Evolutionary conservation across 352 stramenopile genomes (phyloP).

Genomic region (Phytophthora europaea): DNA sequence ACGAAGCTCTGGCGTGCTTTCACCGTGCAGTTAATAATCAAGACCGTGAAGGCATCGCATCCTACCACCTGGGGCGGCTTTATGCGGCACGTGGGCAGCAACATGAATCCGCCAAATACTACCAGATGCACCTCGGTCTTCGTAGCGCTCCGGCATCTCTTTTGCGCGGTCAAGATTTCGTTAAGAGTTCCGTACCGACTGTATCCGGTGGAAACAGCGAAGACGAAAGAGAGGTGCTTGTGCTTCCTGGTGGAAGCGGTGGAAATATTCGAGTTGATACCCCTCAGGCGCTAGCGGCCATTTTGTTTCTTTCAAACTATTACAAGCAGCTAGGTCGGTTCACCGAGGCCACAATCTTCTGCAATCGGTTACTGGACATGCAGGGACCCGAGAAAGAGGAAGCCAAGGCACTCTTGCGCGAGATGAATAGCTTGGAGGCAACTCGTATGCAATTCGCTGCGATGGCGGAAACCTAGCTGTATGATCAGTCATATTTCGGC

Average conservation of each 20-base stretch:
- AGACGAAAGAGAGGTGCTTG: slow-evolving; percentile 32
- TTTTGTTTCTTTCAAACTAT: slow-evolving; percentile 86
- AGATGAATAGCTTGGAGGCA: slow-evolving; percentile 80
- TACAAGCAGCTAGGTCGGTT: slow-evolving; percentile 80
- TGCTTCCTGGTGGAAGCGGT: slow-evolving; percentile 37
- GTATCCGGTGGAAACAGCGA: slow-evolving; percentile 13
- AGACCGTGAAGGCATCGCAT: slow-evolving; percentile 81
- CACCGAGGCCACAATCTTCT: slow-evolving; percentile 69
- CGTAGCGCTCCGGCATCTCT: slow-evolving; percentile 36
- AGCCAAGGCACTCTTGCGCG: slow-evolving; percentile 79
- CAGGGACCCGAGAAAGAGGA: slow-evolving; percentile 87
- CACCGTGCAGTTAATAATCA: slow-evolving; percentile 79
- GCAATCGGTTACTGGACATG: slow-evolving; percentile 81
- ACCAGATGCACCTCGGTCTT: slow-evolving; percentile 72
- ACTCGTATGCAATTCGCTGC: slow-evolving; percentile 26
- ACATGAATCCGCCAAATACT: slow-evolving; percentile 80
- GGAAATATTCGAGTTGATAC: slow-evolving; percentile 70
- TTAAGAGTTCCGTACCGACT: slow-evolving; percentile 7
- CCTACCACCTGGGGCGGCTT: slow-evolving; percentile 74
- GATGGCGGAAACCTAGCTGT: slow-evolving; percentile 1
- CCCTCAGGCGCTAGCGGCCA: slow-evolving; percentile 65
- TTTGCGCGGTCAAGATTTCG: slow-evolving; percentile 30
- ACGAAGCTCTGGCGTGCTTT: slow-evolving; percentile 84
- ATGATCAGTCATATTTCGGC: neutral
- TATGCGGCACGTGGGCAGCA: slow-evolving; percentile 55